These are phyloP conservation scores for Hypoxylon sp. DNA, from an alignment of 2,329 filamentous ascomycete species.

Conservation along the genomic window DNA sequence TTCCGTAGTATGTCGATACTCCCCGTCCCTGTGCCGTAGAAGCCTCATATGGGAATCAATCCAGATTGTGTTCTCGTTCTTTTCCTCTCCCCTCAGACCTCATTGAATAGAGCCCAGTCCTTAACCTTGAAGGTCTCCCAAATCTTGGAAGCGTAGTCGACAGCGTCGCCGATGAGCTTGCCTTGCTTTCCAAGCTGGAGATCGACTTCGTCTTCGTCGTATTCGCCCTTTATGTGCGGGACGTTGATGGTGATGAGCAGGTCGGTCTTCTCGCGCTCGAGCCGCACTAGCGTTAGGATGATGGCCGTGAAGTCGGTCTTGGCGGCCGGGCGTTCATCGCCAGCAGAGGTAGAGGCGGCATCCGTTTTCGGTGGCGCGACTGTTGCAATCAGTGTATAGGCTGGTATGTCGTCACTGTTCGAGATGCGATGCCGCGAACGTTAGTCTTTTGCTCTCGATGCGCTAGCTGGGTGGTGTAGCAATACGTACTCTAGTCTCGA, in stretches of 20 bases:
- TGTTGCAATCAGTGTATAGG: slow-evolving; percentile 79
- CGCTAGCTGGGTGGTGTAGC: slow-evolving; percentile 7
- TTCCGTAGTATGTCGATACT: neutral
- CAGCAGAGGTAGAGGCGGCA: slow-evolving; percentile 49
- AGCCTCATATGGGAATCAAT: neutral
- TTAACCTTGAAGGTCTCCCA: slow-evolving; percentile 82
- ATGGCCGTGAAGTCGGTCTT: slow-evolving; percentile 78
- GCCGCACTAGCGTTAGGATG: slow-evolving; percentile 81
- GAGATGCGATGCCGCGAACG: slow-evolving; percentile 13
- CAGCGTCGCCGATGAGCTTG: slow-evolving; percentile 76
- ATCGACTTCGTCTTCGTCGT: slow-evolving; percentile 80
- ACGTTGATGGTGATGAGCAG: slow-evolving; percentile 90
- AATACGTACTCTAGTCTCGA: slow-evolving; percentile 66
- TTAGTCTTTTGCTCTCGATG: slow-evolving; percentile 20
- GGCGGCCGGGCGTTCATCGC: slow-evolving; percentile 55
- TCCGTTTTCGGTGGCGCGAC: slow-evolving; percentile 61
- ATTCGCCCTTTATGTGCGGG: slow-evolving; percentile 82
- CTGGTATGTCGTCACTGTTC: slow-evolving; percentile 66
- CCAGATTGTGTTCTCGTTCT: neutral
- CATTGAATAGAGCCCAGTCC: slow-evolving; percentile 82
- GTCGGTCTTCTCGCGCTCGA: slow-evolving; percentile 83
- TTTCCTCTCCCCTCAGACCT: slow-evolving; percentile 51
- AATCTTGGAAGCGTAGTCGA: slow-evolving; percentile 77
- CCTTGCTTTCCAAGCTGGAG: slow-evolving; percentile 75
- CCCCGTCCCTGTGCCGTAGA: neutral